These are phyloP conservation scores for Xanthoconium purpureum DNA, from an alignment of 768 basidiomycete genomes.

Conservation along the genomic window DNA sequence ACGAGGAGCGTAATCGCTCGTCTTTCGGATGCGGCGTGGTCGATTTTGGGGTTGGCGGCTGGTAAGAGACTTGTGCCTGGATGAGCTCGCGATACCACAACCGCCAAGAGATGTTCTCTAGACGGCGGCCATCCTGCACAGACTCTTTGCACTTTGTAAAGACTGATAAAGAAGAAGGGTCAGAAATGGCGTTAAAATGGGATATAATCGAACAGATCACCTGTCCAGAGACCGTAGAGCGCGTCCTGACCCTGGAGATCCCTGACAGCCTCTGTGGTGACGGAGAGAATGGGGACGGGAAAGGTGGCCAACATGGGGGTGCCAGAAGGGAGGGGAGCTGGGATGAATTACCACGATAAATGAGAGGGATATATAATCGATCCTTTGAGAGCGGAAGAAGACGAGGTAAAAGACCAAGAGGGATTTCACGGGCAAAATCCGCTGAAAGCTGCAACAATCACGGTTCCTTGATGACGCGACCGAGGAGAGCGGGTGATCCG, in stretches of 20 bases:
- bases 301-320: conserved; percentile 47
- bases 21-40: conserved; percentile 13
- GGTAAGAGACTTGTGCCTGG: conserved; percentile 29
- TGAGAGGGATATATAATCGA: conserved; percentile 20
- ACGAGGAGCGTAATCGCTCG: conserved; percentile 23
- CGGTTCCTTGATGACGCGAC: conserved; percentile 27
- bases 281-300: conserved; percentile 62
- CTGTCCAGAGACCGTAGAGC: conserved; percentile 62
- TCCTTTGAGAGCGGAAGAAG: conserved; percentile 16
- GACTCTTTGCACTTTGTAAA: conserved; percentile 82
- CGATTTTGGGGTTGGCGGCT: conserved; percentile 30
- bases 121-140: conserved; percentile 71
- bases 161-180: conserved; percentile 42
- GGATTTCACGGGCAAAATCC: conserved; percentile 18
- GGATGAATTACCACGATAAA: conserved; percentile 4
- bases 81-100: conserved; percentile 72
- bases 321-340: conserved; percentile 9
- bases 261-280: conserved; percentile 62
- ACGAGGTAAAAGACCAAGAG: conserved; percentile 2
- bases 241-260: conserved; percentile 69
- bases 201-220: conserved; percentile 35
- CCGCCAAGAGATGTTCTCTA: conserved; percentile 89
- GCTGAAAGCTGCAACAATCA: conserved; percentile 24
- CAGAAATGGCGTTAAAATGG: background rate
- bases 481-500: conserved; percentile 24